Conservation (phyloP, 2,329 filamentous ascomycete species). For the Intubia oerlemansii region DNA sequence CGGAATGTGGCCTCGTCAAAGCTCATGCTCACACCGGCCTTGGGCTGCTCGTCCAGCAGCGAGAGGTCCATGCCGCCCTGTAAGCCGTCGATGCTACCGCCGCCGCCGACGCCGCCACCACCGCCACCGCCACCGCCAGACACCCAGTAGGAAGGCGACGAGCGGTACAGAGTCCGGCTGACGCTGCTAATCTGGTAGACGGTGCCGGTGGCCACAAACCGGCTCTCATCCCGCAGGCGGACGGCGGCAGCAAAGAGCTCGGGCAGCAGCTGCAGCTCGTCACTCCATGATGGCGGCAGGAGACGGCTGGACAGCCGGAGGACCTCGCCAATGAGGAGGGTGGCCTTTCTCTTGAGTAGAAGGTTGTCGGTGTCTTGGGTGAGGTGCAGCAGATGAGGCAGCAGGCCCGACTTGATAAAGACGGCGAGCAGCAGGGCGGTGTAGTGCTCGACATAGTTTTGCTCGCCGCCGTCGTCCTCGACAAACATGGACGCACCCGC, state of each 20-base stretch:
- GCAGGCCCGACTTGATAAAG: slow-evolving; percentile 61
- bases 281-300: slow-evolving; percentile 63
- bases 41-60: slow-evolving; percentile 34
- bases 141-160: slow-evolving; percentile 29
- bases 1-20: slow-evolving; percentile 42
- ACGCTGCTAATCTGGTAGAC: slow-evolving; percentile 98
- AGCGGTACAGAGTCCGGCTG: slow-evolving; percentile 76
- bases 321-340: slow-evolving; percentile 74
- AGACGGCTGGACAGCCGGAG: slow-evolving; percentile 75
- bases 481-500: slow-evolving; percentile 22
- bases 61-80: slow-evolving; percentile 23
- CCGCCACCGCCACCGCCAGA: slow-evolving; percentile 12
- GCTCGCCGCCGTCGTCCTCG: slow-evolving; percentile 47
- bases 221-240: slow-evolving; percentile 46
- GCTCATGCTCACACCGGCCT: slow-evolving; percentile 23
- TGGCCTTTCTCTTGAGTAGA: slow-evolving; percentile 67
- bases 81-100: too few relatives aligned
- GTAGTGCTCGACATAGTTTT: slow-evolving; percentile 86
- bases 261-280: slow-evolving; percentile 69
- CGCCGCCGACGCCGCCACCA: too few relatives aligned
- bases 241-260: slow-evolving; percentile 62
- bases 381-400: slow-evolving; percentile 38
- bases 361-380: slow-evolving; percentile 47
- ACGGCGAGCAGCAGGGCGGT: slow-evolving; percentile 73
- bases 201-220: slow-evolving; percentile 68